Base-by-base conservation (phyloP, 2,329 filamentous ascomycete genomes). In the Calonectria leucothoes region DNA sequence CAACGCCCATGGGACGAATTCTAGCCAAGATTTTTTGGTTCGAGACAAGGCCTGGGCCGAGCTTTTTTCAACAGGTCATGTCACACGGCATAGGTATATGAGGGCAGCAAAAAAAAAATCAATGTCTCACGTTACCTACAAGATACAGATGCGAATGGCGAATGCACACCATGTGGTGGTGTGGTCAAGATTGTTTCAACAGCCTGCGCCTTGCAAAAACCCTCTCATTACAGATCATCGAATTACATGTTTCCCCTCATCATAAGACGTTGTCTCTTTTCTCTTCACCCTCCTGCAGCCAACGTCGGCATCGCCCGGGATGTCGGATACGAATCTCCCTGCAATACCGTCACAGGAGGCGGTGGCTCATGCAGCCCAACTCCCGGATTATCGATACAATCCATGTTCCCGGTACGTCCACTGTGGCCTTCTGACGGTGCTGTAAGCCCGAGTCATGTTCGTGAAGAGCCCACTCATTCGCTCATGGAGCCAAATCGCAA, bases 281-380 rank as follows among this genome's bases (percentile, higher is more conserved):
- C 42, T 42, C 29, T 42, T 66, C 71, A 29, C 29, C 39, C 49
- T 27, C 39, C 57, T 17, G 31, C 55, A 23, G 48, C 48, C 55
- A 49, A 48, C 42, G 23, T 35, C 55, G 69, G 69, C 51, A 42
- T 67, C 65, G 35, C 66, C 71, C 69, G 39, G 27, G 55, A 45
- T 64, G n/a, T 65, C 37, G 55, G 64, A 59, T 57, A 55, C 68
- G 55, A 71, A 39, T 71, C 48, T 45, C 57, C 33, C 45, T 45
- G 51, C 57, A 49, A 68, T 48, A 42, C 48, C 67, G 68, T 57
- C 59, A 31, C 70, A 72, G 69, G 73, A 67, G 63, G 42, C 31
- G 57, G 67, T 75, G 55, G 66, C 70, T 66, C 48, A 73, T 75
- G 73, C 70, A 75, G 66, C 70, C 61, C 42, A 64, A 68, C 59